Evolutionary conservation across 768 basidiomycete genomes (phyloP), one percentile per base, ranked within the genome.

Genomic region (Phlebiopsis gigantea): DNA sequence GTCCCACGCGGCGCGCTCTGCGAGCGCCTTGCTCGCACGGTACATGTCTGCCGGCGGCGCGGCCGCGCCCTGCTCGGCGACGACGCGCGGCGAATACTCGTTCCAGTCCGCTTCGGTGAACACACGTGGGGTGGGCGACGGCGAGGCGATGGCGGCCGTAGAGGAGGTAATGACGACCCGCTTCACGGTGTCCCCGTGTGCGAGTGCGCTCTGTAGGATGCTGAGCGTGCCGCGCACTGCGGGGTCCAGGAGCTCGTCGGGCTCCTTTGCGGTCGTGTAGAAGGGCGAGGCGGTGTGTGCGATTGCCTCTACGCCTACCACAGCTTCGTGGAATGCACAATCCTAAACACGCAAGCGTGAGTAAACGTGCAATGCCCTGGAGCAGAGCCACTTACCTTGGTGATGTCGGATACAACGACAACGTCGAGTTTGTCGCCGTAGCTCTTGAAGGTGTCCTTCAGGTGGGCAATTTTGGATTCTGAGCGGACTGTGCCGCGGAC

Each of bases 161-260:
- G 87, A 88, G 14, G 83, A 82, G 0, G 87, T 88, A 53, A 88
- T 69, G 4, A 91, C 83, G 45, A 93, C 72, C 4, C 90, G 80
- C 66, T 87, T 84, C 62, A 92, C 75, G 50, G 50, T 41, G 5
- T 66, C 61, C 14, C 56, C 69, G 65, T 70, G 58, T 60, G 67
- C 68, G 52, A 64, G 53, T 7, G 71, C 70, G 51, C 66, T 63
- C 47, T 71, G 62, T 21, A 79, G 65, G 14, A 79, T 56, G 44
- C 68, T 65, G 1, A 66, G 47, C 5, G 79, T 80, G 43, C 79
- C 78, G 8, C 74, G 56, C 9, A 79, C 71, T 26, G 79, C 77
- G 25, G 79, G 78, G 9, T 59, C 62, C 63, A 79, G 72, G 28
- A 77, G 21, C n/a, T 67, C 60, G 5, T 62, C 50, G 1, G 66